Conservation (phyloP, 495 filamentous ascomycete genomes). For the Talaromyces borbonicus region DNA sequence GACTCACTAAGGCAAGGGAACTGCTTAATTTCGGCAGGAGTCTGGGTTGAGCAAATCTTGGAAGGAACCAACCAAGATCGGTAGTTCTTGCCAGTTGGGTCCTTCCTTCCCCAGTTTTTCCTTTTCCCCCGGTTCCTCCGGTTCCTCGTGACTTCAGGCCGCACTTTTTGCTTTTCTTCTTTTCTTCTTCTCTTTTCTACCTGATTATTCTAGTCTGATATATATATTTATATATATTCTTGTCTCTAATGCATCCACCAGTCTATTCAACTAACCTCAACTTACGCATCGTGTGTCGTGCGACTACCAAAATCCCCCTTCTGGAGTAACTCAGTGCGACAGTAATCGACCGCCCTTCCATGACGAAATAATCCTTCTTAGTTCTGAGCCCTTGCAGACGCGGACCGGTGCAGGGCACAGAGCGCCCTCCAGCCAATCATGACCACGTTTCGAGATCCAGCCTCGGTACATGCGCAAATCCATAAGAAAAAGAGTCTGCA, state of each 20-base stretch:
- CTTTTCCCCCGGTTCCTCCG: no score
- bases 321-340: no score
- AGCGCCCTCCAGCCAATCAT: constrained; percentile 6
- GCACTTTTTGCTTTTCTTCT: background rate
- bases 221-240: no score
- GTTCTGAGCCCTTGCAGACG: background rate
- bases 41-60: no score
- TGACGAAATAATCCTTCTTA: constrained; percentile 1
- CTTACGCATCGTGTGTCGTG: no score
- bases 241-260: no score
- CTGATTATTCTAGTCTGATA: background rate
- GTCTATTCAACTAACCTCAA: no score
- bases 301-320: no score
- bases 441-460: constrained; percentile 9
- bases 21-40: no score
- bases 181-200: background rate
- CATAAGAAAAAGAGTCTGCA: constrained; percentile 3
- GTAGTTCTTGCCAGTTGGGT: background rate
- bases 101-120: no score
- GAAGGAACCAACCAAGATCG: no score
- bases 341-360: background rate
- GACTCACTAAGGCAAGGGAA: no score
- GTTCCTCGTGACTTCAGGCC: background rate
- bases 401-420: background rate
- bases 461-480: constrained; percentile 7